Conservation (phyloP, 768 basidiomycete genomes). For the Termitomyces sp. region DNA sequence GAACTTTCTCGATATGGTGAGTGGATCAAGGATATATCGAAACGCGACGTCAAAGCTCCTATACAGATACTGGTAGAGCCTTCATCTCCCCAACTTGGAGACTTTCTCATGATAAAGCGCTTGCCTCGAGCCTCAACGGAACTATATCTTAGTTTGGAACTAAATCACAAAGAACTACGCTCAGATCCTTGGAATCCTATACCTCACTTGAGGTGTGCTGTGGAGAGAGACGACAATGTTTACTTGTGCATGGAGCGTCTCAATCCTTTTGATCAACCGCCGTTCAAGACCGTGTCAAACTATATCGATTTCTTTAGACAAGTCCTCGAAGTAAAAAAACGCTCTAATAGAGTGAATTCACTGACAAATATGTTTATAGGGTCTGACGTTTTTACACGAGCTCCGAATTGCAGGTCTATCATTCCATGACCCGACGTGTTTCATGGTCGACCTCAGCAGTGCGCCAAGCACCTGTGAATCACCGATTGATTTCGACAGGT, state of each 20-base stretch:
- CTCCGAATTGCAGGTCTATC: slow-evolving; percentile 31
- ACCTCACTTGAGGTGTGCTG: slow-evolving; percentile 38
- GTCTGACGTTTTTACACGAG: slow-evolving; percentile 44
- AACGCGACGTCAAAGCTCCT: neutral
- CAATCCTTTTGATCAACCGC: slow-evolving; percentile 37
- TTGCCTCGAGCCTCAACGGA: slow-evolving; percentile 30
- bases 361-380: slow-evolving; percentile 18
- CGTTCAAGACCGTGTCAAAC: slow-evolving; percentile 38
- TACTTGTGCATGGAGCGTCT: slow-evolving; percentile 42
- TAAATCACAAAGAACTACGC: slow-evolving; percentile 38
- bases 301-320: slow-evolving; percentile 48
- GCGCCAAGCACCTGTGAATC: slow-evolving; percentile 15
- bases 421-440: slow-evolving; percentile 27
- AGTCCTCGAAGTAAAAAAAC: slow-evolving; percentile 35
- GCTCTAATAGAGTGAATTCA: neutral
- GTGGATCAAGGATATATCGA: neutral
- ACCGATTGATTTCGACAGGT: slow-evolving; percentile 13
- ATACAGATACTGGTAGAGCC: slow-evolving; percentile 27
- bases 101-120: slow-evolving; percentile 36
- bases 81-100: slow-evolving; percentile 16
- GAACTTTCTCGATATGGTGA: slow-evolving; percentile 17
- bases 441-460: slow-evolving; percentile 39
- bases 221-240: slow-evolving; percentile 34
- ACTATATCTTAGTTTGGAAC: slow-evolving; percentile 31
- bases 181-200: slow-evolving; percentile 51